Evolutionary conservation across 495 filamentous ascomycete species (phyloP).

Genomic region (Annulohypoxylon moriforme): DNA sequence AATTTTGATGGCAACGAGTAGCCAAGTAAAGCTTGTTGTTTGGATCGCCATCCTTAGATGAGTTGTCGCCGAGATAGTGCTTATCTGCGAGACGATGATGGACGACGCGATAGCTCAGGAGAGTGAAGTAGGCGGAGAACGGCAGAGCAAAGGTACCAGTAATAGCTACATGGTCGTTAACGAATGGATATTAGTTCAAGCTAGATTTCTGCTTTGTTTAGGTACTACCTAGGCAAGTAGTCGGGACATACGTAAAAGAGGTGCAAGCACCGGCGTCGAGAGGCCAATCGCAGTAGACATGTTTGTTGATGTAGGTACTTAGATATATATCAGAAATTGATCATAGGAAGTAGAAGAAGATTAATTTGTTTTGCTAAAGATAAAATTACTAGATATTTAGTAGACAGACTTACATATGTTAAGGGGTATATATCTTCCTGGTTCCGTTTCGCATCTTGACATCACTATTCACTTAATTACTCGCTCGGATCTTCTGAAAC

Average conservation of each 20-base stretch:
- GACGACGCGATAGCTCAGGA: constrained; percentile 57
- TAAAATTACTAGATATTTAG: neutral
- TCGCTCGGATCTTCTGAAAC: constrained; percentile 8
- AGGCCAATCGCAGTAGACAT: constrained; percentile 30
- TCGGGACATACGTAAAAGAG: constrained; percentile 36
- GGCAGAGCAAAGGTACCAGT: constrained; percentile 59
- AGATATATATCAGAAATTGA: neutral
- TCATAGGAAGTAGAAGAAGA: neutral
- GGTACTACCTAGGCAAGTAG: neutral
- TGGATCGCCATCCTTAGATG: constrained; percentile 27
- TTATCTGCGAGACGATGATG: constrained; percentile 50
- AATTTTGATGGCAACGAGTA: constrained; percentile 54
- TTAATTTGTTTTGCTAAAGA: neutral
- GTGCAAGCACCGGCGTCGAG: constrained; percentile 23
- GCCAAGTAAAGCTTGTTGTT: constrained; percentile 48
- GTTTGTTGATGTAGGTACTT: neutral
- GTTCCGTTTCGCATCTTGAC: neutral
- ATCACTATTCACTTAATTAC: constrained; percentile 16
- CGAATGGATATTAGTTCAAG: neutral
- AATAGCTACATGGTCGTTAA: constrained; percentile 47
- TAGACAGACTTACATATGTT: neutral
- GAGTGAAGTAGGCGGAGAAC: constrained; percentile 57
- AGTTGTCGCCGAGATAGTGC: constrained; percentile 50
- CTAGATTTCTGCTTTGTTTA: neutral
- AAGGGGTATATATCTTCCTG: neutral